Evolutionary conservation across 2,329 filamentous ascomycete species (phyloP), one percentile per base, ranked within the genome.

Genomic region (Exophiala oligosperma): DNA sequence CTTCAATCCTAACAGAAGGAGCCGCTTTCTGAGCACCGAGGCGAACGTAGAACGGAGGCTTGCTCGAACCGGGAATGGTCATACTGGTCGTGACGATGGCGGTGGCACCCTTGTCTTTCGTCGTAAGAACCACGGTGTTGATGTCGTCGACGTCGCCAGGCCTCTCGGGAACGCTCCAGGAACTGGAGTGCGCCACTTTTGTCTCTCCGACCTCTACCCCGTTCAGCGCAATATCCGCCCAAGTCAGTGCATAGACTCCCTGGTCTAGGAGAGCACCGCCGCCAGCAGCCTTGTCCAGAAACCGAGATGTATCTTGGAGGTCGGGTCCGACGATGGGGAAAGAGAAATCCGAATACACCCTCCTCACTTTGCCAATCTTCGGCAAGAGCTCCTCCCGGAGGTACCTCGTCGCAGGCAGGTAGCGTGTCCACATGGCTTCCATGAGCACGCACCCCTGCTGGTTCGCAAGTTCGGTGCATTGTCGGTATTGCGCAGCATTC

Each of bases 231-330:
- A 67, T 46, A 57, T 68, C 66, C 17, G 37, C 83, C 91, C 91
- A 96, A 32, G 91, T 95, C 62, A 96, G 76, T 43, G 90, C 85
- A 77, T 96, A 96, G 73, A 96, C 88, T 61, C 92, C 92, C 57
- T 96, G 76, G 73, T 96, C 91, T 51, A 96, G 81, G 54, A 95
- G 77, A 2, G 87, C 88, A 52, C 92, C 92, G 29, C 91, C 92
- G 0, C 91, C 91, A 44, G 96, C 81, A 67, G 92, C 86, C 23
- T 82, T 81, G 74, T 94, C 95, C 62, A 96, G 83, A 84, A 96
- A 92, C 54, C 91, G 86, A 76, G 92, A 80, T 51, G 57, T 56
- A 40, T 64, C 59, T 9, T 52, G 50, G 17, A 69, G 54, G 43
- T 69, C 67, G 6, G 64, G 57, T 14, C 56, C 59, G 28, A 64